Base-by-base conservation (phyloP, 495 filamentous ascomycete species). In the Tirmania nivea region DNA sequence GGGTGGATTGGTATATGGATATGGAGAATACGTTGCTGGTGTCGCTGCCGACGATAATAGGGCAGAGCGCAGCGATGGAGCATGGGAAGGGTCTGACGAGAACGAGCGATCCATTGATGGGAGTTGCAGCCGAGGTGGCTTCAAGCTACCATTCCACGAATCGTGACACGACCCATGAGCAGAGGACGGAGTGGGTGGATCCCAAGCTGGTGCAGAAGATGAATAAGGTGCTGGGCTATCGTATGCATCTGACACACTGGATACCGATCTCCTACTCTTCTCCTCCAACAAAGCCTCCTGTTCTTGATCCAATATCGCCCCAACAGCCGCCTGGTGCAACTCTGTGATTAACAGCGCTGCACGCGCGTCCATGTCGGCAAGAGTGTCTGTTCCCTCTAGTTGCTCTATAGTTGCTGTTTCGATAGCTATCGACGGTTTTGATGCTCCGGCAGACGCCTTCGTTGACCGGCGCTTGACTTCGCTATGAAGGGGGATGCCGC, bases 281-380 rank as follows among this genome's bases (percentile, higher is more conserved):
- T 80, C 80, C 60, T 75, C 70, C 57, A 63, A 56, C 53, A 60
- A 49, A 53, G 58, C 60, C 58, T 86, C 80, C 67, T 81, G 84
- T 60, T 76, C 69, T 65, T 82, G 78, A 59, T 73, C 74, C 55
- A 77, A 83, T 71, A 86, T 88, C 37, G 82, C 80, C 50, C 83
- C 84, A 60, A 81, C 83, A 62, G 90, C 89, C 71, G 94, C 93
- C 70, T 95, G 86, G 72, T 93, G 92, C 67, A 96, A 82, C 70
- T 96, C 86, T 65, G 92, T 90, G 76, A 97, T 90, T 73, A 97
- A 79, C 84, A 94, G 94, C 59, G 92, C 90, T 63, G 90, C 90
- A 19, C 39, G 39, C 64, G 87, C 89, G 76, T 97, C 90, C 68
- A 95, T 79, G 71, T 95, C 89, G 66, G 93, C 84, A 75, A 90